Conservation (phyloP, 306 rosid genomes). For the Phaseolus lunatus region DNA sequence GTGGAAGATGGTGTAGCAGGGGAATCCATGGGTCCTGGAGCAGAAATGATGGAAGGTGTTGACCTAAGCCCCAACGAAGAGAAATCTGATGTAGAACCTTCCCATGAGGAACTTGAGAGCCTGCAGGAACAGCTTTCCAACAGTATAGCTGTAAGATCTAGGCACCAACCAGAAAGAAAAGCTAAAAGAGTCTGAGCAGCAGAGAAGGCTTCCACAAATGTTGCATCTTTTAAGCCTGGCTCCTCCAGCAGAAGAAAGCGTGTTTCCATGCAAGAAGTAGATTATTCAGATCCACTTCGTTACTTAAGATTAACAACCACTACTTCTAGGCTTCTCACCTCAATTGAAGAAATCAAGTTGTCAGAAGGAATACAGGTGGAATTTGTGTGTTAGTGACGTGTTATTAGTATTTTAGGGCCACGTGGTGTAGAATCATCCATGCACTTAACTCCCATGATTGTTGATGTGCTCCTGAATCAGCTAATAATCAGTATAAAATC, state of each 20-base stretch:
- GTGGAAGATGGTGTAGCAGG: slow-evolving; percentile 52
- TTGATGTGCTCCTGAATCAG: slow-evolving; percentile 39
- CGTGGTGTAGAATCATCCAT: slow-evolving; percentile 5
- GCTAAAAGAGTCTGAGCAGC: slow-evolving; percentile 85
- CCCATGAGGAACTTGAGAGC: slow-evolving; percentile 67
- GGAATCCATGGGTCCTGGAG: slow-evolving; percentile 51
- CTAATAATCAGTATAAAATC: slow-evolving; percentile 25
- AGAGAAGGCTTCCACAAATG: slow-evolving; percentile 72
- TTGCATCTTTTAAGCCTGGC: slow-evolving; percentile 72
- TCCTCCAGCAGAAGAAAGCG: slow-evolving; percentile 75
- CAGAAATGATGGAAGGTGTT: slow-evolving; percentile 52
- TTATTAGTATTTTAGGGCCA: slow-evolving; percentile 36
- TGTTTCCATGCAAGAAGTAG: slow-evolving; percentile 70
- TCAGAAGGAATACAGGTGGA: slow-evolving; percentile 95
- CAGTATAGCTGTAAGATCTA: slow-evolving; percentile 74
- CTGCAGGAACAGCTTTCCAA: slow-evolving; percentile 61
- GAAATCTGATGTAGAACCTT: slow-evolving; percentile 61
- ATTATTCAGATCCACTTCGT: slow-evolving; percentile 86
- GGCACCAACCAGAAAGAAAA: slow-evolving; percentile 85
- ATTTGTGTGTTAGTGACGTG: slow-evolving; percentile 32
- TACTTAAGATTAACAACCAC: slow-evolving; percentile 80
- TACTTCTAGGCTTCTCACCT: slow-evolving; percentile 73
- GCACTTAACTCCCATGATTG: slow-evolving; percentile 21
- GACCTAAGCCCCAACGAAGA: slow-evolving; percentile 36
- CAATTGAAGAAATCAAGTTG: slow-evolving; percentile 75